Conservation (phyloP, 495 filamentous ascomycete genomes). For the Daldinia caldariorum region DNA sequence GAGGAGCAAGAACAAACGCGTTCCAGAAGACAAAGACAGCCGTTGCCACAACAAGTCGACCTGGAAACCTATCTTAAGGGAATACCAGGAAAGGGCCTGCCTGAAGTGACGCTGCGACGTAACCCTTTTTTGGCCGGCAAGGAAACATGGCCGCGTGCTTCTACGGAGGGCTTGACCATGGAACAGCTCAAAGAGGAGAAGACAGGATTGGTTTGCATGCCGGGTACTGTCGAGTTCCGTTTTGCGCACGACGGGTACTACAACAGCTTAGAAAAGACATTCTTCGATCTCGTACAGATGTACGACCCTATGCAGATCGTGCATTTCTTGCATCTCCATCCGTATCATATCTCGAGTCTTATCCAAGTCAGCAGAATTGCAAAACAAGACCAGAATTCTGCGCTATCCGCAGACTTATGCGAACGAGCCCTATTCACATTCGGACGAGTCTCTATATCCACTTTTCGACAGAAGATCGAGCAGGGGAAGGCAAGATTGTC, state of each 20-base stretch:
- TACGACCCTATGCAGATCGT: slow-evolving; percentile 77
- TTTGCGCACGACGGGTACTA: slow-evolving; percentile 83
- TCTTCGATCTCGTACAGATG: slow-evolving; percentile 80
- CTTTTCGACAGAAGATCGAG: slow-evolving; percentile 77
- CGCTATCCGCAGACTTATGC: slow-evolving; percentile 84
- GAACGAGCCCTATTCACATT: slow-evolving; percentile 94
- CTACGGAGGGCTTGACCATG: slow-evolving; percentile 88
- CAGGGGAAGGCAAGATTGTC: slow-evolving; percentile 82
- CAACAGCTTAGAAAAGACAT: slow-evolving; percentile 76
- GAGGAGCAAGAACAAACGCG: slow-evolving; percentile 60
- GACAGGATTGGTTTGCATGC: not conserved
- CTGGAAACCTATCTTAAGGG: slow-evolving; percentile 76
- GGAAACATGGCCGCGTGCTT: slow-evolving; percentile 86
- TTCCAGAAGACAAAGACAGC: slow-evolving; percentile 58
- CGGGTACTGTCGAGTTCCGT: slow-evolving; percentile 69
- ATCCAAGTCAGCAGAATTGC: slow-evolving; percentile 93
- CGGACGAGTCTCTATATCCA: slow-evolving; percentile 81
- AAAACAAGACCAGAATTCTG: slow-evolving; percentile 86
- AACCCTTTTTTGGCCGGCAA: slow-evolving; percentile 91
- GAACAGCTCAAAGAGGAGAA: slow-evolving; percentile 65
- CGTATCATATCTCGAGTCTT: slow-evolving; percentile 92
- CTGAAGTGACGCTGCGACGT: slow-evolving; percentile 72
- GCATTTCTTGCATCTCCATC: slow-evolving; percentile 49
- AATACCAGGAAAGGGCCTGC: slow-evolving; percentile 68
- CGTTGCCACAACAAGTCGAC: slow-evolving; percentile 65